A percentile compares a stretch with the other conserved stretches of the same genome.
Conservation (phyloP, 371 early-diverging fungal species). For the Massospora cicadina region DNA sequence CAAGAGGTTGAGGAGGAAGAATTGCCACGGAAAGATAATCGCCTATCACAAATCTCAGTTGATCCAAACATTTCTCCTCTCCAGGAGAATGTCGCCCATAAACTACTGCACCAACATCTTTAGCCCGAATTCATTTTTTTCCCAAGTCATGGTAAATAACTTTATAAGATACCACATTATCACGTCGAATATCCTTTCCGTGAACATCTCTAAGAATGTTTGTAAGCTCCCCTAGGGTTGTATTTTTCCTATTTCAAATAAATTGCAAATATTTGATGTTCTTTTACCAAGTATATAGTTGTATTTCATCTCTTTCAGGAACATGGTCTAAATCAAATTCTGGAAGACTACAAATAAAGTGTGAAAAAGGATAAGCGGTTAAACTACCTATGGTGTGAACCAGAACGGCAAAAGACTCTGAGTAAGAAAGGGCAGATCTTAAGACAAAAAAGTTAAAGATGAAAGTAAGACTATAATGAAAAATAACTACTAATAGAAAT, state of each 20-base stretch:
- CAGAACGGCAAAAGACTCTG: not conserved
- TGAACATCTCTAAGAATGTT: not conserved
- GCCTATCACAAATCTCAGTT: constrained; percentile 1
- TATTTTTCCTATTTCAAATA: constrained; percentile 3
- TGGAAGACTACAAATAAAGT: not conserved
- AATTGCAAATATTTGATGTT: not conserved
- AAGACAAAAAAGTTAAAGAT: not conserved
- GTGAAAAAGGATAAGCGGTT: not conserved
- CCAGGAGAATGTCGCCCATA: not conserved
- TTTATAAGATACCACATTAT: constrained; percentile 5
- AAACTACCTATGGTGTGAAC: constrained; percentile 9
- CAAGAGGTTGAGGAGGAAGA: constrained; percentile 7
- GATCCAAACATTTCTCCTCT: not conserved
- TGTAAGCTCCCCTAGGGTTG: not conserved
- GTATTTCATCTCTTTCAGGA: constrained; percentile 3
- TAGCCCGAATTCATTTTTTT: not conserved
- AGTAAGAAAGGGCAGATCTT: constrained; percentile 7
- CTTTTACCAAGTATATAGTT: not conserved
- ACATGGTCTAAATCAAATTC: not conserved
- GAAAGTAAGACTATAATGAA: not conserved
- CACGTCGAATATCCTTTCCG: not conserved
- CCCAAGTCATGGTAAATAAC: not conserved
- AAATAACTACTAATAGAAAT: not conserved
- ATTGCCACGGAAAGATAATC: constrained; percentile 5
- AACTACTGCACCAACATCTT: constrained; percentile 5